Conservation (phyloP, 345 rosid genomes). For the Murraya paniculata region DNA sequence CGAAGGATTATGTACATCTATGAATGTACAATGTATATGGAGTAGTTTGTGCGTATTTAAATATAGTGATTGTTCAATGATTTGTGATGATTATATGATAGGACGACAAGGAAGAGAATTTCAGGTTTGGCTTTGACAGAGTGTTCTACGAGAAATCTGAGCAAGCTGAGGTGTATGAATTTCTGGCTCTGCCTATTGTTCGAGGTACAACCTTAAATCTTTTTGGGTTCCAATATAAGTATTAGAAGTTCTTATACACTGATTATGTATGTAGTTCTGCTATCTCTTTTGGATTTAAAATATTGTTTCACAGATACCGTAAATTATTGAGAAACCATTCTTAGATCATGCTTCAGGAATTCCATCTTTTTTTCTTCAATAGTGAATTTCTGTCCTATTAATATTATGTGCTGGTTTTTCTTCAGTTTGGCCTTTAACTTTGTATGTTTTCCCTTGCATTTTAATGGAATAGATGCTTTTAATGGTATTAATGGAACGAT, state of each 20-base stretch:
- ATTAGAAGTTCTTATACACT: background rate
- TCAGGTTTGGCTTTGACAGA: conserved; percentile 56
- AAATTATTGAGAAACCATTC: background rate
- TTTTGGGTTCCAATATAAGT: background rate
- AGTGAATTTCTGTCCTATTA: background rate
- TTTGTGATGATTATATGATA: conserved; percentile 16
- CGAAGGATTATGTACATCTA: background rate
- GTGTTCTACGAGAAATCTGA: conserved; percentile 57
- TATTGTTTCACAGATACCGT: background rate
- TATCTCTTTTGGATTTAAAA: background rate
- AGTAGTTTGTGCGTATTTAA: background rate
- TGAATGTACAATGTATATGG: too few relatives aligned
- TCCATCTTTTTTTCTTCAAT: background rate
- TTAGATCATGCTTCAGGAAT: background rate
- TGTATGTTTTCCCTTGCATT: background rate
- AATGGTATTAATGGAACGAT: conserved; percentile 74
- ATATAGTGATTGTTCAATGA: background rate
- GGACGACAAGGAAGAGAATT: conserved; percentile 75
- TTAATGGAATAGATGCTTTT: conserved; percentile 49
- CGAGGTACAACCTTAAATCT: conserved; percentile 38
- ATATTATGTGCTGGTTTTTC: background rate
- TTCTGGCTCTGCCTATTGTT: conserved; percentile 68
- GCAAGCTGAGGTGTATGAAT: conserved; percentile 61
- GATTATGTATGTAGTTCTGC: background rate
- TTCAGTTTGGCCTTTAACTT: conserved; percentile 4